These are phyloP conservation scores for Musa balbisiana DNA, from an alignment of 202 grass and related monocot genomes.

Conservation along the genomic window DNA sequence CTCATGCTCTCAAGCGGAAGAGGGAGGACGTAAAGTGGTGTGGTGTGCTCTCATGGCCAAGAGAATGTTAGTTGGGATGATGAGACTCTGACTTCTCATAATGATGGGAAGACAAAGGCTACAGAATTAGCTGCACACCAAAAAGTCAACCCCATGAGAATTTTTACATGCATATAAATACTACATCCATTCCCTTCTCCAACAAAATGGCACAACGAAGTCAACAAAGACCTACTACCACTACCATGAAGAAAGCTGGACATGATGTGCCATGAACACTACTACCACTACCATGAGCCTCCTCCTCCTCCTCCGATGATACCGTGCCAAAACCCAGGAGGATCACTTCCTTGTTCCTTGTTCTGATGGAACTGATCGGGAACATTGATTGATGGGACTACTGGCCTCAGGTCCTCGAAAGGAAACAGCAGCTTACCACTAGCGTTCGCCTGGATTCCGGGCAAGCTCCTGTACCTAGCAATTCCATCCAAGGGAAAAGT, in stretches of 20 bases:
- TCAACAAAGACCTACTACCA: too few species aligned
- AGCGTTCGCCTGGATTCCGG: background rate
- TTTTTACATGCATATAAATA: background rate
- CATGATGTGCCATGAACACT: too few species aligned
- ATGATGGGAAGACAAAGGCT: slow-evolving; percentile 17
- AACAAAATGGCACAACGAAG: too few species aligned
- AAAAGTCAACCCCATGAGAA: background rate
- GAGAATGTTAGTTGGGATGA: slow-evolving; percentile 55
- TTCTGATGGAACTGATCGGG: slow-evolving; percentile 20
- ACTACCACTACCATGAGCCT: slow-evolving; percentile 25
- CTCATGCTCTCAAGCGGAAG: too few species aligned
- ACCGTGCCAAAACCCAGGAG: slow-evolving; percentile 51
- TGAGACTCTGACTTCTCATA: slow-evolving; percentile 43
- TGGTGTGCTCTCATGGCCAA: slow-evolving; percentile 58
- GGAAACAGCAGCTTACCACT: slow-evolving; percentile 54
- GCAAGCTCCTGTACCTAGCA: background rate
- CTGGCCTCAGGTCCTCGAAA: slow-evolving; percentile 74
- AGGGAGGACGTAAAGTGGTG: background rate
- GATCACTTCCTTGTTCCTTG: slow-evolving; percentile 45
- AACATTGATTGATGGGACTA: slow-evolving; percentile 13
- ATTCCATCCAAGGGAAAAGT: slow-evolving; percentile 7
- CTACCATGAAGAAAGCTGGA: too few species aligned
- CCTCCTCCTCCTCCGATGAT: slow-evolving; percentile 26
- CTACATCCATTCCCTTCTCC: too few species aligned
- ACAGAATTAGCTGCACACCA: background rate